Conservation (phyloP, 768 basidiomycete species). For the Leccinum subgranulosum region DNA sequence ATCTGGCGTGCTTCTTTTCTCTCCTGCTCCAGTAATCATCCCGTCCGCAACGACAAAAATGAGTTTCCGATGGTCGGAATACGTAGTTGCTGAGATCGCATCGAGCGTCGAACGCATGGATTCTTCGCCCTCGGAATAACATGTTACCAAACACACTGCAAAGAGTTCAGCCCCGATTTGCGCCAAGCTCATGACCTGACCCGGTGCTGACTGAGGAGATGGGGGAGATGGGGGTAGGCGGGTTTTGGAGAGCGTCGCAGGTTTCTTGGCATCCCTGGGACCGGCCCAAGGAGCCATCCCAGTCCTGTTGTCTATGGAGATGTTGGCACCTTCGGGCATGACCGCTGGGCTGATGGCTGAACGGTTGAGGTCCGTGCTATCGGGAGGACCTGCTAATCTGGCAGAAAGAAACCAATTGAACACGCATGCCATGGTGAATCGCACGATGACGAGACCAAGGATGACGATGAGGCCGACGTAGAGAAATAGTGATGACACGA, state of each 20-base stretch:
- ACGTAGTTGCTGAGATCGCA: conserved; percentile 86
- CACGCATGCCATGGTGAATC: conserved; percentile 93
- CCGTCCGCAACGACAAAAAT: conserved; percentile 95
- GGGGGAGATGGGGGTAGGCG: conserved; percentile 45
- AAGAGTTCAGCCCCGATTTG: conserved; percentile 96
- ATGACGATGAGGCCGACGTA: conserved; percentile 91
- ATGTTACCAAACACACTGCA: conserved; percentile 92
- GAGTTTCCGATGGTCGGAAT: conserved; percentile 90
- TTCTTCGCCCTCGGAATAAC: conserved; percentile 96
- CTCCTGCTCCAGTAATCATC: conserved; percentile 97
- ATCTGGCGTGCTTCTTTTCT: conserved; percentile 94
- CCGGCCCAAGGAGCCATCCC: conserved; percentile 96
- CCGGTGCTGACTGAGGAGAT: conserved; percentile 39
- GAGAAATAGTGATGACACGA: conserved; percentile 83
- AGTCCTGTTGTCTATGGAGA: conserved; percentile 85
- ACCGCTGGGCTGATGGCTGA: conserved; percentile 92
- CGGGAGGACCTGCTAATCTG: conserved; percentile 74
- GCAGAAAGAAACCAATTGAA: conserved; percentile 97
- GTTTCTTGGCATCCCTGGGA: conserved; percentile 47
- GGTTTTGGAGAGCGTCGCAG: conserved; percentile 38
- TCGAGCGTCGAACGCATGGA: conserved; percentile 90
- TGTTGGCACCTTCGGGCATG: conserved; percentile 93
- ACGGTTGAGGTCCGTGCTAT: conserved; percentile 66
- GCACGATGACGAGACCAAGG: conserved; percentile 82
- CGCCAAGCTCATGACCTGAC: conserved; percentile 66